These are phyloP conservation scores for Dendrobium officinale DNA, from an alignment of 106 monocot genomes.

Conservation along the genomic window DNA sequence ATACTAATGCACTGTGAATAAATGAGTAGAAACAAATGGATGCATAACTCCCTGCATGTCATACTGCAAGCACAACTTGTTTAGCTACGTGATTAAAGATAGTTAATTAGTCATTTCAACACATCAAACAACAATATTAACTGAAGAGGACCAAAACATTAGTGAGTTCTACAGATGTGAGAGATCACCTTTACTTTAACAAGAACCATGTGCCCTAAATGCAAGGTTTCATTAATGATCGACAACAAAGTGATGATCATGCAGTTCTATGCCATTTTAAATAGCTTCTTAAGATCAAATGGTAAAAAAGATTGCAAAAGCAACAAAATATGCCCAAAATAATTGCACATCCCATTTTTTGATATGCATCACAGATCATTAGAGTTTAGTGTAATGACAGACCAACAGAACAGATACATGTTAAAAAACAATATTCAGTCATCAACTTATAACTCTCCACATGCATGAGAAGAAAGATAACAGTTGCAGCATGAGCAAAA, in stretches of 20 bases:
- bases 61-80: not conserved
- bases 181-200: not conserved
- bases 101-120: not conserved
- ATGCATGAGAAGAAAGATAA: too few species aligned
- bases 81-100: not conserved
- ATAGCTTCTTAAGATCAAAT: not conserved
- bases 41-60: not conserved
- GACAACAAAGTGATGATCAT: not conserved
- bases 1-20: not conserved
- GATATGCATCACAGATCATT: too few species aligned
- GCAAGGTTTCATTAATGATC: not conserved
- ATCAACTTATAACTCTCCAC: too few species aligned
- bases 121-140: not conserved
- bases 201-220: not conserved
- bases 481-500: too few species aligned
- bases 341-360: not conserved
- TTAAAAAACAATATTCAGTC: too few species aligned
- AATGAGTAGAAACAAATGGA: not conserved
- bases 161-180: not conserved
- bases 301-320: not conserved
- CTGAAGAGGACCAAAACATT: not conserved
- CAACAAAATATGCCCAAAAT: not conserved
- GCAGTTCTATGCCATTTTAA: not conserved
- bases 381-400: too few species aligned
- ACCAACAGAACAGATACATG: too few species aligned